Conservation (phyloP, 2,329 filamentous ascomycete genomes). For the Xylariales sp. region DNA sequence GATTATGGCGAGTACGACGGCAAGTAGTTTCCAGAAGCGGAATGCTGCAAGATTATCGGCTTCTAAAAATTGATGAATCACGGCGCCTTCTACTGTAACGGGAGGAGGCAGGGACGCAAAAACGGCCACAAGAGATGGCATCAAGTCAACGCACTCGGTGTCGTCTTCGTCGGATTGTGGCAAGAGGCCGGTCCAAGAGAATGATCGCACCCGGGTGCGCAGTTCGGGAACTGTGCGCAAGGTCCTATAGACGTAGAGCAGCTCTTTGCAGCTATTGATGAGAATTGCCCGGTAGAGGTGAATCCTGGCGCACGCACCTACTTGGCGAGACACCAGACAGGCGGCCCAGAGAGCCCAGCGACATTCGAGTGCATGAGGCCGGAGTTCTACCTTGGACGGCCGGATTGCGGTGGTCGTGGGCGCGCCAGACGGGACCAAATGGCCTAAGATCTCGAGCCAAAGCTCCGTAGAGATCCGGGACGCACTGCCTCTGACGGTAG, state of each 20-base stretch:
- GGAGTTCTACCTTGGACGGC: constrained; percentile 14
- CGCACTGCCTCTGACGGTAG: neutral
- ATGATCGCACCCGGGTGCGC: constrained; percentile 18
- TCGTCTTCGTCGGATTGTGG: constrained; percentile 14
- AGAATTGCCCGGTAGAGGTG: constrained; percentile 20
- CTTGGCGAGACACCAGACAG: constrained; percentile 18
- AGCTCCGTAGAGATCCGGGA: constrained; percentile 2
- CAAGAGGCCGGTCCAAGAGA: constrained; percentile 20
- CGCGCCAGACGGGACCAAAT: constrained; percentile 15
- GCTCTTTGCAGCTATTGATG: constrained; percentile 22
- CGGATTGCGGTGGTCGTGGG: constrained; percentile 19
- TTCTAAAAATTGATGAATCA: no score
- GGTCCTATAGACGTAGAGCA: constrained; percentile 21
- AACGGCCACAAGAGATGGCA: no score
- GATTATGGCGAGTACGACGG: no score
- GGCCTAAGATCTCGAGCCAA: constrained; percentile 19
- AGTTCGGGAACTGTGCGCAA: constrained; percentile 20
- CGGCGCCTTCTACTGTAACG: no score
- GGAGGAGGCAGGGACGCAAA: no score
- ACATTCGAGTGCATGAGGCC: constrained; percentile 20
- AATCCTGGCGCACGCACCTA: constrained; percentile 13
- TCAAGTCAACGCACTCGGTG: constrained; percentile 13
- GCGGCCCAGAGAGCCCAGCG: constrained; percentile 17
- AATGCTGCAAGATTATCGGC: no score
- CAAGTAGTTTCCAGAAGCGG: no score